A percentile compares a stretch with the other conserved stretches of the same genome.
Conservation (phyloP, 108 stramenopile genomes). For the Pelagomonas calceolata region DNA sequence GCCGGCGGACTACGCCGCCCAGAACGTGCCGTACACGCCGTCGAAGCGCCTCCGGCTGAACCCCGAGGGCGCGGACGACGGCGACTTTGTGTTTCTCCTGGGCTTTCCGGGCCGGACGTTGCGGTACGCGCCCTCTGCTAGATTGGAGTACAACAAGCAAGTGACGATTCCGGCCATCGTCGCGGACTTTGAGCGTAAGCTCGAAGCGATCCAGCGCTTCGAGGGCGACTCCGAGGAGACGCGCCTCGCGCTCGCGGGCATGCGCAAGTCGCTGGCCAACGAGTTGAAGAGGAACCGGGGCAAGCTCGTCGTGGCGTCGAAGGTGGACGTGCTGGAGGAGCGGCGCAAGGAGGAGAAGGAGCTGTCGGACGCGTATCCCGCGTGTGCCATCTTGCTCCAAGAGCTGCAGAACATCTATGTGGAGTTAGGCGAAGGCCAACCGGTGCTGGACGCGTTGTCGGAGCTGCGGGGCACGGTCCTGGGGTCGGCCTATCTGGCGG, state of each 20-base stretch:
- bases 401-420: constrained; percentile 3
- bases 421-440: constrained; percentile 1
- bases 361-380: not conserved
- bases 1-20: not conserved
- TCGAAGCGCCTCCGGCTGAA: not conserved
- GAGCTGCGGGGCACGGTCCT: constrained; percentile 1
- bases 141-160: constrained; percentile 1
- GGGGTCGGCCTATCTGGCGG: constrained; percentile 1
- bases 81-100: constrained; percentile 14
- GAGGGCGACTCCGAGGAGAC: constrained; percentile 4
- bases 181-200: constrained; percentile 7
- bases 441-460: not conserved
- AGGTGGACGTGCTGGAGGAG: constrained; percentile 5
- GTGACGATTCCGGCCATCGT: constrained; percentile 3
- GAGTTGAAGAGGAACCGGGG: constrained; percentile 10
- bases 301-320: constrained; percentile 9
- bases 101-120: constrained; percentile 8
- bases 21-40: constrained; percentile 6
- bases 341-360: constrained; percentile 1
- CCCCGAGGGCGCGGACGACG: not conserved
- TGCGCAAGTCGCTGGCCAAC: constrained; percentile 6
- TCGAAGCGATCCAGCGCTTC: not conserved
- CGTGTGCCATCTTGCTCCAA: not conserved
- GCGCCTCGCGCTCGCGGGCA: constrained; percentile 2
- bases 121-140: constrained; percentile 7